Evolutionary conservation across 768 basidiomycete genomes (phyloP).

Genomic region (Rhizopogon rudus): DNA sequence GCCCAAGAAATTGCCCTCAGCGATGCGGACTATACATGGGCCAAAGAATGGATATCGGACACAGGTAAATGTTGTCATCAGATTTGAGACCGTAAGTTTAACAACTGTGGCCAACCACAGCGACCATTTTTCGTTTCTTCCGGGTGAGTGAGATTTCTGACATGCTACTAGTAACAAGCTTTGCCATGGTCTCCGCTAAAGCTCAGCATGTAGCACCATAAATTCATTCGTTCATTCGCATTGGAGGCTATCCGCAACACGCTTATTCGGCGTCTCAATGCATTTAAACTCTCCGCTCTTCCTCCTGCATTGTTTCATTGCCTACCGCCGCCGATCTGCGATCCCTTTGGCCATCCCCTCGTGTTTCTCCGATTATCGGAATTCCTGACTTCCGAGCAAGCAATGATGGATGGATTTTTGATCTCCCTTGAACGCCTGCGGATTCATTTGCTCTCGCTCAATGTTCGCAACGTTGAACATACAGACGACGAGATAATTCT

Average conservation of each 20-base stretch:
- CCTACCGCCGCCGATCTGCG: conserved; percentile 48
- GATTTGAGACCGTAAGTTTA: not conserved
- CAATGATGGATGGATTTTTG: conserved; percentile 38
- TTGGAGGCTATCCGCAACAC: conserved; percentile 53
- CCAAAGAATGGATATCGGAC: conserved; percentile 61
- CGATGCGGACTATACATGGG: conserved; percentile 43
- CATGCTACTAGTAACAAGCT: not conserved
- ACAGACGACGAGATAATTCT: conserved; percentile 36
- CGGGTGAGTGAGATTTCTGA: conserved; percentile 39
- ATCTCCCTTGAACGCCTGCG: conserved; percentile 55
- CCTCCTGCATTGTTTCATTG: conserved; percentile 38
- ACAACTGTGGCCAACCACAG: conserved; percentile 21
- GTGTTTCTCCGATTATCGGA: conserved; percentile 46
- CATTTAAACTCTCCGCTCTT: conserved; percentile 28
- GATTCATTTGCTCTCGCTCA: conserved; percentile 47
- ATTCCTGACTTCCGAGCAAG: conserved; percentile 34
- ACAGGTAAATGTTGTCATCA: conserved; percentile 41
- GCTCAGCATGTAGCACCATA: conserved; percentile 47
- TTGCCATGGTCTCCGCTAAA: conserved; percentile 2
- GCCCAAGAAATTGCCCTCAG: conserved; percentile 52
- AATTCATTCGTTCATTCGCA: conserved; percentile 58
- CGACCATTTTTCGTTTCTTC: conserved; percentile 54
- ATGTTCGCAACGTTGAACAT: conserved; percentile 23
- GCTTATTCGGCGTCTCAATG: conserved; percentile 48
- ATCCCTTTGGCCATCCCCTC: conserved; percentile 64